These are phyloP conservation scores for Yamadazyma membranifaciens DNA, from an alignment of 1,139 yeast genomes.

Conservation along the genomic window DNA sequence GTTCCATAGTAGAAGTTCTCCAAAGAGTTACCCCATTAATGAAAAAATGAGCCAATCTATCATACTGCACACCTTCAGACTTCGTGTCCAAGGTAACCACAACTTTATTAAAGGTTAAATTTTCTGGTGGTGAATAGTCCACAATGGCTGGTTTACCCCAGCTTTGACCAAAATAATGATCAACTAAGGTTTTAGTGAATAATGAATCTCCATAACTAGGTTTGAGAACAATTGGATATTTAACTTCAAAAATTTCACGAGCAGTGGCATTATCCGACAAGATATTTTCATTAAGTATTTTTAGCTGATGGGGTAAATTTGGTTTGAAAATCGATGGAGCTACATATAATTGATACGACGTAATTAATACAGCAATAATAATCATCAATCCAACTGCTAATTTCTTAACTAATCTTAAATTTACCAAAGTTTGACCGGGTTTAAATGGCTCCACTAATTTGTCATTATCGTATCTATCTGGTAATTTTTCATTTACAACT, in stretches of 20 bases:
- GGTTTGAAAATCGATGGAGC: not conserved
- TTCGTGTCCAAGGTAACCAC: constrained; percentile 57
- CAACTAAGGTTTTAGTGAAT: constrained; percentile 22
- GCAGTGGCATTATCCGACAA: not conserved
- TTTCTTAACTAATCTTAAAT: no score
- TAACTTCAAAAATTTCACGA: constrained; percentile 24
- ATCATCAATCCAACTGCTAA: no score
- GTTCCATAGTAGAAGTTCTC: constrained; percentile 87
- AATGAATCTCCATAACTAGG: constrained; percentile 31
- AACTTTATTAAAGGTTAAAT: constrained; percentile 54
- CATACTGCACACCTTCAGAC: constrained; percentile 70
- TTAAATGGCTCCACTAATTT: no score
- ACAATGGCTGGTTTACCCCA: constrained; percentile 35
- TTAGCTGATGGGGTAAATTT: constrained; percentile 1
- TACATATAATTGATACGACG: no score
- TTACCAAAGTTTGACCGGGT: no score
- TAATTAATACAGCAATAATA: no score
- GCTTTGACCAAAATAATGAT: constrained; percentile 36
- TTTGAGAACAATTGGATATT: constrained; percentile 29
- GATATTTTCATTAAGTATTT: constrained; percentile 1
- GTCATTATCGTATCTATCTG: no score
- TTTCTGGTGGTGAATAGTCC: constrained; percentile 20
- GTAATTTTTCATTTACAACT: no score
- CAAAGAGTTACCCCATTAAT: constrained; percentile 68
- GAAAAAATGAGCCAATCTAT: constrained; percentile 70